A percentile compares a stretch with the other conserved stretches of the same genome.
These are phyloP conservation scores for Nicotiana tomentosiformis DNA, from an alignment of 257 asterid species.

Conservation along the genomic window DNA sequence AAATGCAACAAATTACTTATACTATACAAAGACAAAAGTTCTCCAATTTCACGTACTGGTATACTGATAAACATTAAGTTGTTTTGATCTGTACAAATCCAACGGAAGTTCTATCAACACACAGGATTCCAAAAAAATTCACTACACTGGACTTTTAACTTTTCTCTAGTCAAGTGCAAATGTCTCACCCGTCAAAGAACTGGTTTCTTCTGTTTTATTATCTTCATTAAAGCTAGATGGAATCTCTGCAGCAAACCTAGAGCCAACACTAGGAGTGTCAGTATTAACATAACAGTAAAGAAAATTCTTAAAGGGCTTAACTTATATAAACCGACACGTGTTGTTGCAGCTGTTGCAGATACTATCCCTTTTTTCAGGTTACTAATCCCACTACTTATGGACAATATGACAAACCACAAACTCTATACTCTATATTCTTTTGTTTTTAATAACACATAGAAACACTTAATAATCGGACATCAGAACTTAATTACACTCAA, in stretches of 20 bases:
- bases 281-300: not conserved
- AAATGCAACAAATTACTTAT: not conserved
- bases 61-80: not conserved
- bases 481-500: not conserved
- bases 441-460: not conserved
- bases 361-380: no score
- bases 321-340: not conserved
- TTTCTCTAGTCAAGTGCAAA: not conserved
- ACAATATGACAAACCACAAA: not conserved
- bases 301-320: not conserved
- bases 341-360: no score
- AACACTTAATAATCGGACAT: not conserved
- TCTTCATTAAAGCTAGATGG: constrained; percentile 64
- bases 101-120: not conserved
- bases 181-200: constrained; percentile 44
- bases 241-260: constrained; percentile 52
- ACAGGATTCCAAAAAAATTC: not conserved
- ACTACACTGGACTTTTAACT: not conserved
- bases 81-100: constrained; percentile 1
- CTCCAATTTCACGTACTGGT: not conserved
- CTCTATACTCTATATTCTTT: not conserved
- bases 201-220: constrained; percentile 59
- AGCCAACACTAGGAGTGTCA: constrained; percentile 5
- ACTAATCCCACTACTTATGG: no score
- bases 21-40: not conserved